Base-by-base conservation (phyloP, 768 basidiomycete genomes). In the Pulveroboletus ravenelii region DNA sequence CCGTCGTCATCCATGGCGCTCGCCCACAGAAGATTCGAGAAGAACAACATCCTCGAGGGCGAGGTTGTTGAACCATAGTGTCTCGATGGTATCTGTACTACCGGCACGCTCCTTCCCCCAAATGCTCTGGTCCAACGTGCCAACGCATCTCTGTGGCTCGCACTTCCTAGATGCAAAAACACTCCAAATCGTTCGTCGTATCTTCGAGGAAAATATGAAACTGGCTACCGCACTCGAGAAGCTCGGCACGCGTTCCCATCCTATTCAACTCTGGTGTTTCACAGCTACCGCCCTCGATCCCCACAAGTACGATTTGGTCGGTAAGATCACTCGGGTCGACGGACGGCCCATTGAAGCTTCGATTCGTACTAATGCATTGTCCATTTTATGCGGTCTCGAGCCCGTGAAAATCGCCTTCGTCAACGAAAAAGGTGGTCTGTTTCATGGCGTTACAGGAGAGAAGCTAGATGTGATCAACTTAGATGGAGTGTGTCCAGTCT, bases 331-430 rank as follows among this genome's bases (percentile, higher is more conserved):
- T 45, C 82, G 81, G 51, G 84, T 98, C 54, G 93, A 99, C 74
- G 97, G 96, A 72, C 82, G 93, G 30, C 94, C 96, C 27, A 80
- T 99, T 52, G 96, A 99, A 70, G 95, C 94, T 3, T 85, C 94
- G 42, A 99, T 99, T 67, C 84, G 91, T 41, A 93, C 94, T 1
- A 94, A 95, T 30, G 93, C 93, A 18, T 78, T 99, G 23, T 96
- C 96, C 50, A 96, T 99, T 70, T 77, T 98, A 17, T 97, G 93
- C 56, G 89, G 86, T 67, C 75, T 98, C 23, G 95, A 98, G 71
- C 96, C 96, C 18, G 83, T 95, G 74, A 99, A 98, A 74, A 97
- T 98, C 44, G 95, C 98, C 31, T 97, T 93, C 72, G 68, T 99
- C 63, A 96, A 97, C 67, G 96, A 99, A 62, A 97, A 98, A 72